Base-by-base conservation (phyloP, 2,329 filamentous ascomycete genomes). In the Pseudocercospora pini-densiflorae region DNA sequence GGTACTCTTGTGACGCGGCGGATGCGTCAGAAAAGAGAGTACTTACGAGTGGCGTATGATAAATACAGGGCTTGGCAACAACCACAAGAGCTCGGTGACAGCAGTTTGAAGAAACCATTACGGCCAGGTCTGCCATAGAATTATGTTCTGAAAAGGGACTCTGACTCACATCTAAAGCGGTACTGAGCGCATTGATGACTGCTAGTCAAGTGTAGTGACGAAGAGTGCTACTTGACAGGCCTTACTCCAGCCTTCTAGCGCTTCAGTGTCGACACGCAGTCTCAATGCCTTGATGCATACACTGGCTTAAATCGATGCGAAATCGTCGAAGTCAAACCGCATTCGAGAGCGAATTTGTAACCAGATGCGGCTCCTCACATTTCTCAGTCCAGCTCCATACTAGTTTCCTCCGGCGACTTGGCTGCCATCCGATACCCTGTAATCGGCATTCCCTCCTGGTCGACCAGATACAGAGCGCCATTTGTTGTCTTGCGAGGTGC, bases 401-500 rank as follows among this genome's bases (percentile, higher is more conserved):
- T 6, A 43, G 14, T 43, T 43, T 43, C 47, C 21, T 27, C 47
- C 24, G 21, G 14, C 7, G 24, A 19, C 53, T 27, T 12, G 3
- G 27, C 3, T 27, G 58, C 58, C 36, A 27, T 47, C 19, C 55
- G 62, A 60, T 64, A 64, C 10, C 62, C 62, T 27, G 45, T 64
- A 36, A 64, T 64, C 7, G 62, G 40, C 9, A 14, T 7, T 10
- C 62, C 62, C 16, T 55, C 16, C 16, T 64, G 55, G 12, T 64
- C 62, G 45, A 64, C 29, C 16, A 57, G 23, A n/a, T 27, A 7
- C 21, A 33, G n/a, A 23, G 10, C 14, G 24, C 23, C 24, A n/a
- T 33, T 12, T 8, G 1, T 33, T 10, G n/a, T 33, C 14, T 33
- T 33, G 27, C 27, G 24, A 10, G 23, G 53, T 31, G 51, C 51